Evolutionary conservation across 2,329 filamentous ascomycete species (phyloP), one percentile per base, ranked within the genome.

Genomic region (Fusarium buharicum): DNA sequence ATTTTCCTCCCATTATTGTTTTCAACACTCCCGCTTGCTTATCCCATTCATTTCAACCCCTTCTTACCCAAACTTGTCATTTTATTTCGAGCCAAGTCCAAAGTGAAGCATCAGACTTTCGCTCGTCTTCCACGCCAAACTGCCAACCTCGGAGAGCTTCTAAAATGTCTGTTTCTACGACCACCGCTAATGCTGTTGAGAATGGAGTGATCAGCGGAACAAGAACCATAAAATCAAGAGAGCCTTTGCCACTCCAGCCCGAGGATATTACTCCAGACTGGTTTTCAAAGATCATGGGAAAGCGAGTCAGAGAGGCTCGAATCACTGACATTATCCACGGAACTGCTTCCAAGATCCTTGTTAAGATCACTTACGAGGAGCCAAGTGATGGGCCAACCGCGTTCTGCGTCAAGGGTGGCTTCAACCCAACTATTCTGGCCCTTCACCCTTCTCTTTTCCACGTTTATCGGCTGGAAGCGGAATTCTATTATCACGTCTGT

Each of bases 271-370:
- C 49, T 6, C 36, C 54, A 4, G 24, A 30, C 8, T 57, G 54
- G 54, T 57, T 57, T n/a, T 38, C 43, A 31, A 47, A 53, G 10
- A 37, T 44, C 4, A 10, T 57, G 18, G 49, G 38, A 17, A 52
- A 48, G 24, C 43, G 18, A 28, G 49, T 57, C 14, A 53, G 28
- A 13, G 38, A 43, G 10, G 54, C 38, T 9, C 22, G 22, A 3
- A 44, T 59, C 38, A 17, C 17, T 14, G 40, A 59, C 17, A 34
- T 14, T 8, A 55, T 55, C 18, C 56, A 46, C 6, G 56, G 56
- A 16, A 59, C 51, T 36, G 56, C 51, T 24, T 55, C 56, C 24
- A 59, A 59, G 30, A 51, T 59, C 22, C 36, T 59, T 22, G 27
- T 55, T n/a, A 31, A 46, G 14, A 16, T 55, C 20, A 37, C 13